Percentiles rank a stretch among this genome's conserved stretches.
phyloP scores from a whole-genome alignment of 306 rosid species.

The Lotus japonicus region DNA sequence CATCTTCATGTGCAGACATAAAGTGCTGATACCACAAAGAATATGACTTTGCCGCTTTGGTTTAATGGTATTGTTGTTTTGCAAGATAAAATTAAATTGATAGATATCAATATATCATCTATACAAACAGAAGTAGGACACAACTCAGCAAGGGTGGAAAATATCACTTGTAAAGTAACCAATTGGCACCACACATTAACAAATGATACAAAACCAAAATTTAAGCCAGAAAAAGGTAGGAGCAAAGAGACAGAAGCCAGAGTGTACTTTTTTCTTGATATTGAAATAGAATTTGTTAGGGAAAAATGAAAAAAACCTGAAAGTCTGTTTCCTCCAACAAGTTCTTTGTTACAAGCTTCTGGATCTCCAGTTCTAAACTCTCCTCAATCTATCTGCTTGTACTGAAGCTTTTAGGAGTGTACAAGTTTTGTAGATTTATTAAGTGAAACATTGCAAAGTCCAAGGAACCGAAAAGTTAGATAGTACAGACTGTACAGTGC shows the following conservation, averaged over 20 bases:
- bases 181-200: background rate
- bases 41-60: constrained; percentile 12
- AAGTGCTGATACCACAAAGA: background rate
- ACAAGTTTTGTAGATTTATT: background rate
- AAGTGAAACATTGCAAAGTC: background rate
- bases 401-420: background rate
- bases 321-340: constrained; percentile 3
- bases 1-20: background rate
- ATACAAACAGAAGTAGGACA: background rate
- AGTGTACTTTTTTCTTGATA: too few species aligned
- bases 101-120: background rate
- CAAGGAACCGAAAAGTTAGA: background rate
- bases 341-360: background rate
- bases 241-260: too few species aligned
- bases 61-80: background rate
- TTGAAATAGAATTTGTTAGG: background rate
- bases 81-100: background rate
- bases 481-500: background rate
- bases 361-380: background rate
- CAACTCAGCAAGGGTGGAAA: background rate
- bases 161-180: background rate
- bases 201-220: background rate
- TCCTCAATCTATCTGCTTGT: background rate
- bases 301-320: background rate
- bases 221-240: background rate